Evolutionary conservation across 1,284 basidiomycete species (phyloP).

Genomic region (Mycena citricolor): DNA sequence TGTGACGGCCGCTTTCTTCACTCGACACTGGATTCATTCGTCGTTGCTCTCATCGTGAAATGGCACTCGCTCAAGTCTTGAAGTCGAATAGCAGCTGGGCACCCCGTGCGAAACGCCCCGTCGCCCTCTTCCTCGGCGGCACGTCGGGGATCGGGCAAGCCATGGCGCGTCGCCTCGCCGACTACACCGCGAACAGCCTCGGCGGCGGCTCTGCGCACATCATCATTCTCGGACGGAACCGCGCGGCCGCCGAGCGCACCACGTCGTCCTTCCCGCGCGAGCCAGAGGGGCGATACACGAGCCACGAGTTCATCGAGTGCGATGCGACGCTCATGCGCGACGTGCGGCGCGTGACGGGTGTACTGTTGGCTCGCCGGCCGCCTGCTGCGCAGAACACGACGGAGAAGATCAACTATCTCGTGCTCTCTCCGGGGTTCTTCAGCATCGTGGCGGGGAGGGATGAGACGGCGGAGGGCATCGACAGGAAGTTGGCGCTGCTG

Average conservation of each 20-base stretch:
- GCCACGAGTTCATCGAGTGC: slow-evolving; percentile 29
- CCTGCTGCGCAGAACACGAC: too few relatives aligned
- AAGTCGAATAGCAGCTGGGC: too few relatives aligned
- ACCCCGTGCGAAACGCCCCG: too few relatives aligned
- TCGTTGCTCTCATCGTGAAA: too few relatives aligned
- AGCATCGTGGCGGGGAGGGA: slow-evolving; percentile 26
- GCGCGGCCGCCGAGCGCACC: slow-evolving; percentile 32
- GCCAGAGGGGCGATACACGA: slow-evolving; percentile 1
- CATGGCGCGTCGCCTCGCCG: slow-evolving; percentile 31
- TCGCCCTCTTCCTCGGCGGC: slow-evolving; percentile 38
- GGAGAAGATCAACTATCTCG: slow-evolving; percentile 13
- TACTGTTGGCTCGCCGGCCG: slow-evolving; percentile 3
- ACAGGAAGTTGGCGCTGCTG: slow-evolving; percentile 45
- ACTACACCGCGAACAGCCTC: slow-evolving; percentile 30
- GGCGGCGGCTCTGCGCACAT: slow-evolving; percentile 34
- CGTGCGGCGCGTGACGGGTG: slow-evolving; percentile 22
- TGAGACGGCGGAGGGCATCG: slow-evolving; percentile 47
- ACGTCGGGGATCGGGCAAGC: slow-evolving; percentile 40
- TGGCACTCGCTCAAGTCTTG: too few relatives aligned
- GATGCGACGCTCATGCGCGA: slow-evolving; percentile 32
- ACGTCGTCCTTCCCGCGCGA: slow-evolving; percentile 26
- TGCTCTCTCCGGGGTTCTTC: slow-evolving; percentile 5
- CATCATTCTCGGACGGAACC: slow-evolving; percentile 37
- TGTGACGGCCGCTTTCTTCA: too few relatives aligned
- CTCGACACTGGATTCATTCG: too few relatives aligned